A percentile compares a stretch with the other conserved stretches of the same genome.
phyloP scores from a whole-genome alignment of 495 filamentous ascomycete species.

The Haplographium delicatum region DNA sequence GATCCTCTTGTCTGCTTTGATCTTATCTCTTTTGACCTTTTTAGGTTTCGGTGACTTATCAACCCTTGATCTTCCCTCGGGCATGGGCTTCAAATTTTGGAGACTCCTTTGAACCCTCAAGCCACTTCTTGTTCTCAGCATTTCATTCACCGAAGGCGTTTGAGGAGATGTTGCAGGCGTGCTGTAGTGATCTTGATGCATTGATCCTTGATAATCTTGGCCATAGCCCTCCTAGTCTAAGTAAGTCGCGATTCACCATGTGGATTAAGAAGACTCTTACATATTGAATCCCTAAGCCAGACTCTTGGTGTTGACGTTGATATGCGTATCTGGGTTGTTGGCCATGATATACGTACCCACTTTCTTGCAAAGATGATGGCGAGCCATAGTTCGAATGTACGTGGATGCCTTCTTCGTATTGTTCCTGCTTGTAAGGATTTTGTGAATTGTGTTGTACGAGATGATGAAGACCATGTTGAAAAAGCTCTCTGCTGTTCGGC shows the following conservation, averaged over 20 bases:
- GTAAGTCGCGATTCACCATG: constrained; percentile 12
- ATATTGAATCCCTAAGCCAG: constrained; percentile 35
- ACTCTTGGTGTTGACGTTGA: constrained; percentile 23
- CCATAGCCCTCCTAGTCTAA: constrained; percentile 25
- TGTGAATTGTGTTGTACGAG: constrained; percentile 43
- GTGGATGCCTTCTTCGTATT: constrained; percentile 20
- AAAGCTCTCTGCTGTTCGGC: constrained; percentile 34
- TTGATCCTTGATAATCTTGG: constrained; percentile 9
- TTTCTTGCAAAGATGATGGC: constrained; percentile 20
- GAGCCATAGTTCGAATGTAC: constrained; percentile 27
- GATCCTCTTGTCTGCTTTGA: constrained; percentile 45
- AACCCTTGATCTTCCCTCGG: constrained; percentile 11
- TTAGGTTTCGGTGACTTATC: constrained; percentile 23
- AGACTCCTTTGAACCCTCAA: constrained; percentile 6
- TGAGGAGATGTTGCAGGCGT: constrained; percentile 47
- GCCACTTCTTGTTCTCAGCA: constrained; percentile 25
- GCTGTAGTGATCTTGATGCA: constrained; percentile 34
- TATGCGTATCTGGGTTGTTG: constrained; percentile 26
- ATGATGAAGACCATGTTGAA: constrained; percentile 42
- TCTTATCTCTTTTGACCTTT: constrained; percentile 46
- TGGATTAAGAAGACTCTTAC: constrained; percentile 27
- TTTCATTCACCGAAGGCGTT: constrained; percentile 30
- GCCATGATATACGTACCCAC: constrained; percentile 18
- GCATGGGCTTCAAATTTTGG: constrained; percentile 20
- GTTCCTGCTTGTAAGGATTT: constrained; percentile 27